phyloP scores from a whole-genome alignment of 2,329 filamentous ascomycete species.

The Stylonectria norvegica region DNA sequence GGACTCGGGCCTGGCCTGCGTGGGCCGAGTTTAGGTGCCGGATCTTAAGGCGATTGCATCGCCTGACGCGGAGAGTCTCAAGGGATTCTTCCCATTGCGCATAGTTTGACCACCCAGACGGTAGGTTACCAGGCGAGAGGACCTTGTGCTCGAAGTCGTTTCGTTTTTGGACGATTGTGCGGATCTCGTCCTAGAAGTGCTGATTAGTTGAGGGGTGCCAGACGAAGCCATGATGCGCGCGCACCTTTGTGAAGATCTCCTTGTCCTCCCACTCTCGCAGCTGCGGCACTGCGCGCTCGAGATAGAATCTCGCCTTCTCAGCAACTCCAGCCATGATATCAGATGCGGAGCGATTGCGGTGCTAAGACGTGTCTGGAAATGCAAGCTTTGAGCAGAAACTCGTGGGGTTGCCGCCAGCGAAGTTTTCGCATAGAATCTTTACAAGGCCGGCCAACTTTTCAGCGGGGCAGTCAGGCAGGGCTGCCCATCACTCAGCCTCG shows the following conservation, averaged over 20 bases:
- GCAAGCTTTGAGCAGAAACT: background rate
- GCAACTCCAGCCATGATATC: constrained; percentile 73
- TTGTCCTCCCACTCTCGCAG: constrained; percentile 90
- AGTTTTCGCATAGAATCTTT: constrained; percentile 1
- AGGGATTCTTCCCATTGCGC: constrained; percentile 67
- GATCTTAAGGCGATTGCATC: constrained; percentile 76
- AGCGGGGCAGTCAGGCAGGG: too few relatives aligned
- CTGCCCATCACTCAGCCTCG: constrained; percentile 19
- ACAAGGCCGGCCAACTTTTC: constrained; percentile 15
- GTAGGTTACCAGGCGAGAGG: constrained; percentile 72
- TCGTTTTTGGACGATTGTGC: constrained; percentile 81
- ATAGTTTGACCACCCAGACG: constrained; percentile 81
- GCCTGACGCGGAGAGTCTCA: constrained; percentile 75
- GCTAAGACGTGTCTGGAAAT: background rate
- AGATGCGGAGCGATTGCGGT: too few relatives aligned
- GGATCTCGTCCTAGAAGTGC: constrained; percentile 72
- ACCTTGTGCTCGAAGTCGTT: constrained; percentile 92
- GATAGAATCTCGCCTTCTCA: constrained; percentile 92
- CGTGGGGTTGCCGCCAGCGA: background rate
- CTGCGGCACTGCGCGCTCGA: constrained; percentile 89
- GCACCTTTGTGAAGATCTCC: constrained; percentile 78
- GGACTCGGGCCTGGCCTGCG: constrained; percentile 75
- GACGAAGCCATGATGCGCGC: constrained; percentile 12
- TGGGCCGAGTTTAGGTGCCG: constrained; percentile 62
- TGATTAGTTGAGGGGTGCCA: constrained; percentile 3